phyloP scores from a whole-genome alignment of 2,329 filamentous ascomycete genomes.

The Onygena corvina region DNA sequence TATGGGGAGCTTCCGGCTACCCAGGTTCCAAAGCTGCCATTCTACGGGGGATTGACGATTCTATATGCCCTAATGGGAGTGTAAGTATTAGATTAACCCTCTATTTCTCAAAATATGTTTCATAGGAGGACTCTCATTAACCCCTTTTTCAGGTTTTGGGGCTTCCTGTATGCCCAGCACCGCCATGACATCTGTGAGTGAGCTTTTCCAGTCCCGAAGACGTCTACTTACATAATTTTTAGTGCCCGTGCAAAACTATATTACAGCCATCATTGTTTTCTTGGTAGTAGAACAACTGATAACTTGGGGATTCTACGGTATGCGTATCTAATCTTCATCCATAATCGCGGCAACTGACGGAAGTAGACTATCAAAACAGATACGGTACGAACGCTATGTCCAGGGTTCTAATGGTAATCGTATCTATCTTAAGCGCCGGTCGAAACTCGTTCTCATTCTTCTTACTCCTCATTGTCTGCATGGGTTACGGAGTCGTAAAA shows the following conservation, averaged over 20 bases:
- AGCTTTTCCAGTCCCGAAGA: background rate
- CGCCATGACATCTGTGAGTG: slow-evolving; percentile 70
- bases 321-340: slow-evolving; percentile 16
- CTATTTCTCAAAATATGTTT: background rate
- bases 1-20: slow-evolving; percentile 92
- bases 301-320: slow-evolving; percentile 96
- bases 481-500: slow-evolving; percentile 98
- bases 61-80: slow-evolving; percentile 77
- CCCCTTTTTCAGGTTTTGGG: slow-evolving; percentile 57
- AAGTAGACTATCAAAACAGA: slow-evolving; percentile 74
- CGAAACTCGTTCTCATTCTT: slow-evolving; percentile 98
- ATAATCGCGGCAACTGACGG: slow-evolving; percentile 25
- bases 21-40: slow-evolving; percentile 92
- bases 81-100: slow-evolving; percentile 41
- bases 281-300: slow-evolving; percentile 92
- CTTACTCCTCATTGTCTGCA: slow-evolving; percentile 91
- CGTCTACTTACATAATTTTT: slow-evolving; percentile 23
- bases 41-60: slow-evolving; percentile 89
- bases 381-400: slow-evolving; percentile 72
- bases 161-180: slow-evolving; percentile 89
- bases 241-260: slow-evolving; percentile 97
- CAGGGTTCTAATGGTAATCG: slow-evolving; percentile 76
- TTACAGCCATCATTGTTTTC: slow-evolving; percentile 91
- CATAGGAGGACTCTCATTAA: background rate
- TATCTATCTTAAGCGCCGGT: slow-evolving; percentile 85